Base-by-base conservation (phyloP, 306 rosid species). In the Castanospermum australe region DNA sequence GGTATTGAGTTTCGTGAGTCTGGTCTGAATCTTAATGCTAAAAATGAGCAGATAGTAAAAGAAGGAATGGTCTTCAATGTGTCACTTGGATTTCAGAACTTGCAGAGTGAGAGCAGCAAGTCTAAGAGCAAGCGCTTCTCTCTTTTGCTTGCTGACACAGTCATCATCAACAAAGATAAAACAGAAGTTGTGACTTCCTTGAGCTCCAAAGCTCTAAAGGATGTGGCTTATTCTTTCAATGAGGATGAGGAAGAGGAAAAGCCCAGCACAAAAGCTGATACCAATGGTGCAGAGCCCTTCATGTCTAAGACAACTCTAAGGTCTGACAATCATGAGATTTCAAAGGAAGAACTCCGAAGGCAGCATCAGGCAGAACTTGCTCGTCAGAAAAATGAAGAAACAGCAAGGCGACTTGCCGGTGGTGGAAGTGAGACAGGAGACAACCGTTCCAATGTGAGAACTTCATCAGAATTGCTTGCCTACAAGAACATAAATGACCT, bases 361-460 rank as follows among this genome's bases (percentile, higher is more conserved):
- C 97, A 94, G 87, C 99, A 94, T 73, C 99, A 92, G 79, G 97
- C 99, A n/a, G 97, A 94, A 60, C 97, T 94, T 79, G 99, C 99
- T 47, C 94, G 94, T 66, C 99, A 92, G 89, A 94, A 94, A 71
- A 94, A 94, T 77, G 99, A 94, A 89, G 99, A 94, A 86, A 94
- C 95, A 59, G 97, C 97, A n/a, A 86, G 97, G 75, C 81, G 99
- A 52, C 97, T 94, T 78, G 95, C 97, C 35, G 99, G 99, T 76
- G 92, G 83, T 33, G 99, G 89, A 44, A 64, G 60, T 41, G 90
- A 86, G 77, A 15, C 79, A 0, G 92, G 97, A 9, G 93, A 90
- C 35, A 84, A 75, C 79, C 97, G 97, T 60, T 45, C 90, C 45
- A 76, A 91, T 47, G 69, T 15, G 6, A 92, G 74, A 86, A 71